phyloP scores from a whole-genome alignment of 2,329 filamentous ascomycete species.

The Verticillium nubilum region DNA sequence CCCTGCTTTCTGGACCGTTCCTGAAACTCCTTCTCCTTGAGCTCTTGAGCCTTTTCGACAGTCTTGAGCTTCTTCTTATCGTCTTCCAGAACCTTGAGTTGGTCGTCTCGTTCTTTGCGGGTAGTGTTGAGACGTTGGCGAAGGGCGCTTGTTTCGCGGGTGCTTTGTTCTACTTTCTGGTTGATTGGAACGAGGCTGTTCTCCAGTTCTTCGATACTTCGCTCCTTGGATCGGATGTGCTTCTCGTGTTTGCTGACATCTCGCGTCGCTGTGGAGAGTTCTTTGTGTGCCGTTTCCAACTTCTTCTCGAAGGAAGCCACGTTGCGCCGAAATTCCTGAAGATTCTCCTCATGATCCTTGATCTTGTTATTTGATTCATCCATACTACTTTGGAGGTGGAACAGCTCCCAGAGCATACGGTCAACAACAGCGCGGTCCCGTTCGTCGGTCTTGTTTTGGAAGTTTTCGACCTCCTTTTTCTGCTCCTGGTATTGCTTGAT shows the following conservation, averaged over 20 bases:
- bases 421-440: conserved; percentile 87
- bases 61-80: conserved; percentile 73
- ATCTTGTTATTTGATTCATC: conserved; percentile 88
- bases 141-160: conserved; percentile 62
- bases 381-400: conserved; percentile 89
- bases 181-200: conserved; percentile 84
- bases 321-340: conserved; percentile 86
- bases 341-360: conserved; percentile 86
- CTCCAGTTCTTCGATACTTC: conserved; percentile 78
- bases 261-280: conserved; percentile 72
- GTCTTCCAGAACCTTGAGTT: conserved; percentile 63
- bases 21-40: conserved; percentile 84
- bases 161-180: conserved; percentile 82
- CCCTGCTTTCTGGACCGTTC: conserved; percentile 83
- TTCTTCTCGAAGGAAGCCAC: conserved; percentile 78
- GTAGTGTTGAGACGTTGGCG: conserved; percentile 65
- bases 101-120: conserved; percentile 68
- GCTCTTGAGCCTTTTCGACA: conserved; percentile 83
- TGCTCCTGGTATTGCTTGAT: conserved; percentile 98
- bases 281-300: conserved; percentile 75
- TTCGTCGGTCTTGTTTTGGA: conserved; percentile 84
- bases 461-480: conserved; percentile 91
- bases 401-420: conserved; percentile 94
- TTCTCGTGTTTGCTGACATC: conserved; percentile 80
- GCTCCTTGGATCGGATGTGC: conserved; percentile 79